Base-by-base conservation (phyloP, 768 basidiomycete species). In the Trametes sanguinea region DNA sequence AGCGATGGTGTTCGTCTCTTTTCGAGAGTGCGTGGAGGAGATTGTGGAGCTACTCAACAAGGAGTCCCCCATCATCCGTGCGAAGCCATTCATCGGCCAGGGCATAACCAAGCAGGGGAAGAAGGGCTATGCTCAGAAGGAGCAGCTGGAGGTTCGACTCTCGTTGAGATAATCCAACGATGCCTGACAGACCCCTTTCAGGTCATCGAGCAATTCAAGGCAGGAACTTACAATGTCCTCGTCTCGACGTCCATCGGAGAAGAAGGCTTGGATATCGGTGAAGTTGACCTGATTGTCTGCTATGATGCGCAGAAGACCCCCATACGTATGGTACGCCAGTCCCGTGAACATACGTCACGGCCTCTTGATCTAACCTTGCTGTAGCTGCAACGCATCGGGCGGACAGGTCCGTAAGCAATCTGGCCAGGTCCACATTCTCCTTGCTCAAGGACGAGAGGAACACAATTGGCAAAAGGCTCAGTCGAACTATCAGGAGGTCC, bases 161-260 rank as follows among this genome's bases (percentile, higher is more conserved):
- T 32, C 42, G 10, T 32, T 16, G 4, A 3, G 11, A 29, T 2
- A 2, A 2, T 11, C 29, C 17, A 2, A 32, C 48, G 4, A 32
- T 1, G 4, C 32, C 3, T 10, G 3, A 3, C 3, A 11, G 1
- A 3, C 32, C 13, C 11, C 2, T 10, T 60, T 2, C 65, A 98
- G 95, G 82, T 92, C 35, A 92, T 99, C 69, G 78, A 86, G 61
- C 84, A 85, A 64, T 98, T 99, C 79, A 95, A 95, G 72, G 77
- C 76, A 4, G 94, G 94, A 10, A 87, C 87, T 61, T 94, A 85
- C 73, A 99, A 99, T 67, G 87, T 97, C 40, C 78, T 99, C 10
- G 96, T 99, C 7, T 90, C 95, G 1, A 98, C 97, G 4, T 96
- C 91, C 3, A 94, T 99, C 57, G 97, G 97, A 22, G 97, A 99